These are phyloP conservation scores for Jacaranda mimosifolia DNA, from an alignment of 257 asterid species.

Conservation along the genomic window DNA sequence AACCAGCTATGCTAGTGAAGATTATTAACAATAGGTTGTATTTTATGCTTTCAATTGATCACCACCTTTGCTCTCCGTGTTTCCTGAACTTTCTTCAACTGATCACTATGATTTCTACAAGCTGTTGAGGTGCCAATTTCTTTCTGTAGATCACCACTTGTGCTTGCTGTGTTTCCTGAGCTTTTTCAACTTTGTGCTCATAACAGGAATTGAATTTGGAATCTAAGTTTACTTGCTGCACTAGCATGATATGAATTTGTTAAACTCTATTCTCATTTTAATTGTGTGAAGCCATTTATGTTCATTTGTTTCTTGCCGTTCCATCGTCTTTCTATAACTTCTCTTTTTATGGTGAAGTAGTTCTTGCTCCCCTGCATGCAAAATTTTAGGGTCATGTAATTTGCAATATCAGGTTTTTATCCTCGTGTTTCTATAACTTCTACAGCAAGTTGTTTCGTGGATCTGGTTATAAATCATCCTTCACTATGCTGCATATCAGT, in stretches of 20 bases:
- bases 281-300: not conserved
- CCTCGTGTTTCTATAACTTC: not conserved
- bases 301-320: not conserved
- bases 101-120: too few species aligned
- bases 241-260: not conserved
- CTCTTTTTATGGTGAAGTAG: not conserved
- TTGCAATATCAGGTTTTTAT: not conserved
- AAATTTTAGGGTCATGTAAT: not conserved
- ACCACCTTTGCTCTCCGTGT: too few species aligned
- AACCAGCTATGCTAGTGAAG: not conserved
- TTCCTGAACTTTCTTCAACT: too few species aligned
- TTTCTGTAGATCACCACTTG: slow-evolving; percentile 3
- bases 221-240: slow-evolving; percentile 3
- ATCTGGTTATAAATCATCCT: slow-evolving; percentile 19
- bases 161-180: not conserved
- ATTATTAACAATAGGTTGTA: not conserved
- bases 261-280: not conserved
- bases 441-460: not conserved
- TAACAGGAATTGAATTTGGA: not conserved
- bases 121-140: not conserved
- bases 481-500: not conserved
- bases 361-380: not conserved
- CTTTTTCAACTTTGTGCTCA: not conserved
- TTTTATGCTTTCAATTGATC: not conserved
- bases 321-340: not conserved